A percentile compares a stretch with the other conserved stretches of the same genome.
phyloP scores from a whole-genome alignment of 116 monocot species.

The Cymodocea nodosa region DNA sequence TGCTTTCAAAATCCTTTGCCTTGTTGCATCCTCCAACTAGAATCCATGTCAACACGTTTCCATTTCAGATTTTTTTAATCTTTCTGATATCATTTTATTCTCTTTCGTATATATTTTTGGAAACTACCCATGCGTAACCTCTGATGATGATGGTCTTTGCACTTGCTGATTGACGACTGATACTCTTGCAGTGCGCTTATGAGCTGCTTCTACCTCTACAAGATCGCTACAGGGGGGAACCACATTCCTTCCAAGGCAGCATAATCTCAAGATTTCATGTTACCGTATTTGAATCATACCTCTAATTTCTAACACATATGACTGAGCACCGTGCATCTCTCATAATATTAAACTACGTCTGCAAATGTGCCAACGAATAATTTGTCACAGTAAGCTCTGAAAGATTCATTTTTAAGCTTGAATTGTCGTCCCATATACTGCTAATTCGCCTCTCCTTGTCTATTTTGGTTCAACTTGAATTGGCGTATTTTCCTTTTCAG shows the following conservation, averaged over 20 bases:
- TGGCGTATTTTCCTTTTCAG: no score
- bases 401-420: no score
- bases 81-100: neutral
- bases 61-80: neutral
- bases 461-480: no score
- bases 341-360: no score
- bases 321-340: no score
- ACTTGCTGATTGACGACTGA: neutral
- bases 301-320: neutral
- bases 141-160: neutral
- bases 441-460: no score
- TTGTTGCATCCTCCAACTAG: no score
- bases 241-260: slow-evolving; percentile 11
- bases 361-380: no score
- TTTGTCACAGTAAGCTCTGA: no score
- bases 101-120: neutral
- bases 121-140: no score
- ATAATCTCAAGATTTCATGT: slow-evolving; percentile 2
- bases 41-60: neutral
- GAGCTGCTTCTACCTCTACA: slow-evolving; percentile 15
- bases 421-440: no score
- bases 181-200: slow-evolving; percentile 14
- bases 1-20: no score
- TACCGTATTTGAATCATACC: neutral
- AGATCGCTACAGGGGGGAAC: slow-evolving; percentile 18